Percentiles rank a stretch among this genome's conserved stretches.
These are phyloP conservation scores for Sherardia arvensis DNA, from an alignment of 257 asterid species.

Conservation along the genomic window DNA sequence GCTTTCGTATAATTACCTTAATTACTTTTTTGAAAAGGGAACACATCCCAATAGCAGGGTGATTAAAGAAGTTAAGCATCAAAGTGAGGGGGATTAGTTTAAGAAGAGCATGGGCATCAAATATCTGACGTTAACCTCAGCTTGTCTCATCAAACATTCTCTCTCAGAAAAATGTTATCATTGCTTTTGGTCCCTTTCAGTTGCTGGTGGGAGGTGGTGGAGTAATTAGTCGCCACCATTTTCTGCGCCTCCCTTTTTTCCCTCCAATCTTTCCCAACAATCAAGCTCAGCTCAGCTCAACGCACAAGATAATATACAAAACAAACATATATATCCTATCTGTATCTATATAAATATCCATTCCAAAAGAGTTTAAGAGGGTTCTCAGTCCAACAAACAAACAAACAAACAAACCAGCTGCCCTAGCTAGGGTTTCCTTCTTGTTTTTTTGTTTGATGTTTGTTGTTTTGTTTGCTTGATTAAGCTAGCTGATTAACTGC, in stretches of 20 bases:
- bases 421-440: neutral
- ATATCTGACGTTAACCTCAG: conserved; percentile 19
- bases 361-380: neutral
- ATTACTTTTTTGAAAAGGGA: neutral
- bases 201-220: conserved; percentile 46
- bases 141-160: neutral
- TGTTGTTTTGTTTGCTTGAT: neutral
- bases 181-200: conserved; percentile 34
- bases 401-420: no score
- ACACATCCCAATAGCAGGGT: neutral
- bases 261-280: conserved; percentile 22
- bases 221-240: conserved; percentile 36
- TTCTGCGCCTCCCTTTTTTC: conserved; percentile 33
- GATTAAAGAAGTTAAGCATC: neutral
- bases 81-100: conserved; percentile 7
- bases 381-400: conserved; percentile 1
- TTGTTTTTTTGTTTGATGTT: neutral
- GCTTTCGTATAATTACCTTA: neutral
- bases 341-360: neutral
- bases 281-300: conserved; percentile 34
- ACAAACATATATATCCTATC: no score
- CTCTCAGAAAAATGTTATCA: neutral
- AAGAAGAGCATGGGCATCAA: conserved; percentile 25
- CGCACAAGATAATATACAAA: neutral
- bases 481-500: neutral